phyloP scores from a whole-genome alignment of 306 rosid genomes.

The Benincasa hispida region DNA sequence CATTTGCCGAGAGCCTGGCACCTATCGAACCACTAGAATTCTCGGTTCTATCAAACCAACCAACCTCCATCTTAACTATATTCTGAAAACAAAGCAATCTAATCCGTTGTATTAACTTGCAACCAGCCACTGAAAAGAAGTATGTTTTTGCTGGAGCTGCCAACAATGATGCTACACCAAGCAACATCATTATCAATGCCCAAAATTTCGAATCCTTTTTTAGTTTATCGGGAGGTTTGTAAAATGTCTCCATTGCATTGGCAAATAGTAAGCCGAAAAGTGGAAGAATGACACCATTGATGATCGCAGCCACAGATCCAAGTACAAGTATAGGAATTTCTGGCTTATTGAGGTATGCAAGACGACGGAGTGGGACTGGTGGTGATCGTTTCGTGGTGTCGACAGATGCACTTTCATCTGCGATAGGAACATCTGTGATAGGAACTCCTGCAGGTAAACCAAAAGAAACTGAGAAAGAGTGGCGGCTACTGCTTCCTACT shows the following conservation, averaged over 20 bases:
- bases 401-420: slow-evolving; percentile 1
- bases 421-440: slow-evolving; percentile 10
- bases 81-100: slow-evolving; percentile 53
- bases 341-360: slow-evolving; percentile 65
- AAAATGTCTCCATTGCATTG: slow-evolving; percentile 35
- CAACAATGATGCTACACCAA: slow-evolving; percentile 28
- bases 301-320: slow-evolving; percentile 45
- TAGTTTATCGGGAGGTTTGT: slow-evolving; percentile 42
- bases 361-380: slow-evolving; percentile 32
- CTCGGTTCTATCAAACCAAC: slow-evolving; percentile 67
- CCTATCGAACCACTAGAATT: slow-evolving; percentile 69
- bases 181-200: slow-evolving; percentile 40
- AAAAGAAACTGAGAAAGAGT: slow-evolving; percentile 29
- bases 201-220: slow-evolving; percentile 48
- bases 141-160: slow-evolving; percentile 35
- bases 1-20: slow-evolving; percentile 64
- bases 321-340: slow-evolving; percentile 47
- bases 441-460: slow-evolving; percentile 22
- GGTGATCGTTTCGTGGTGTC: slow-evolving; percentile 13
- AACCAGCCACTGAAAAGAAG: slow-evolving; percentile 55
- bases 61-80: slow-evolving; percentile 59
- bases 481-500: slow-evolving; percentile 26
- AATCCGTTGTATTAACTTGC: slow-evolving; percentile 41
- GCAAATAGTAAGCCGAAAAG: slow-evolving; percentile 34
- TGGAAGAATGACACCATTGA: slow-evolving; percentile 38